Conservation (phyloP, 163 green algal genomes). For the Chlorella variabilis region DNA sequence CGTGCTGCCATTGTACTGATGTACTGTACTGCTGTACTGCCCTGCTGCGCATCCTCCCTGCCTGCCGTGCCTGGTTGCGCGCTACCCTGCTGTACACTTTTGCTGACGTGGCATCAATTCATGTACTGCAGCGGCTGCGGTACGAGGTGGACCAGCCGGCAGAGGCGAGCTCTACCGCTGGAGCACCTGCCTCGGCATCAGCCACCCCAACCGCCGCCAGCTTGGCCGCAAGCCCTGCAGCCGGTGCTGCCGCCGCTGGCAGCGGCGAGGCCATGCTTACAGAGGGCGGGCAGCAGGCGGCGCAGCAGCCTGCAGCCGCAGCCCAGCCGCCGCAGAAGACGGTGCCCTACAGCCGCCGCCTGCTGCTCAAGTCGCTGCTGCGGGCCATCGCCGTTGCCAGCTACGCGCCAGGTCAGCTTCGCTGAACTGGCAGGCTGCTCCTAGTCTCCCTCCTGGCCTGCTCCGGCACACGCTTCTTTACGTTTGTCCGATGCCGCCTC, state of each 20-base stretch:
- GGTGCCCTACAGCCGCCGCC: slow-evolving; percentile 71
- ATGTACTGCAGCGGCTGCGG: slow-evolving; percentile 58
- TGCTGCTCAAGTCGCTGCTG: slow-evolving; percentile 93
- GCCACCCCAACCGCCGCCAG: background rate
- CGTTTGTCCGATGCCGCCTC: background rate
- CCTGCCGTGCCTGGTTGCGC: too few species aligned
- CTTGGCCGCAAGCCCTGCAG: background rate
- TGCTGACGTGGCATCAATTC: background rate
- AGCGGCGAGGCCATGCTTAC: slow-evolving; percentile 21
- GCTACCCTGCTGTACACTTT: too few species aligned
- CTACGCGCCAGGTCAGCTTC: slow-evolving; percentile 66
- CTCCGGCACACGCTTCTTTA: too few species aligned
- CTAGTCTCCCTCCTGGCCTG: too few species aligned
- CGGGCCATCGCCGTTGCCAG: slow-evolving; percentile 76
- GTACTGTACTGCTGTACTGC: too few species aligned
- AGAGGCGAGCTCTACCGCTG: slow-evolving; percentile 16
- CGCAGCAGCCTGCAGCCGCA: slow-evolving; percentile 4
- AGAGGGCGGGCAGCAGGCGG: slow-evolving; percentile 24
- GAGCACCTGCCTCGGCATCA: too few species aligned
- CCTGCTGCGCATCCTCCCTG: too few species aligned
- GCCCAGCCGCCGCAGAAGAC: background rate
- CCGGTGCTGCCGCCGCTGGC: background rate
- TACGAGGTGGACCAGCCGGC: slow-evolving; percentile 62
- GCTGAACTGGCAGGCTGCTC: too few species aligned
- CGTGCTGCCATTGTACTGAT: too few species aligned